phyloP scores from a whole-genome alignment of 2,329 filamentous ascomycete genomes.

The Chaetomiaceae sp. region DNA sequence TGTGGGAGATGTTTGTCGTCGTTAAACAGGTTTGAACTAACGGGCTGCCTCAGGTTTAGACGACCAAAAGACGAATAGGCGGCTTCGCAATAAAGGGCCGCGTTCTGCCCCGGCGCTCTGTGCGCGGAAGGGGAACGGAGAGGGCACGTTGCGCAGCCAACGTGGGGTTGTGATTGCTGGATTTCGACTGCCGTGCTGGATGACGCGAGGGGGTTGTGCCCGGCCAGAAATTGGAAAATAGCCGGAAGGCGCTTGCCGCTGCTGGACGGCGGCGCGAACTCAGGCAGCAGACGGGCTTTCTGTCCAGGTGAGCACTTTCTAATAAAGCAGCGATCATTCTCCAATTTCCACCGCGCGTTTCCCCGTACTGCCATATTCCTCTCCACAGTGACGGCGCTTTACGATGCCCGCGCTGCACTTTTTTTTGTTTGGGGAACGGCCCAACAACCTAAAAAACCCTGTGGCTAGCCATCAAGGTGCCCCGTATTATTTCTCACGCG shows the following conservation, averaged over 20 bases:
- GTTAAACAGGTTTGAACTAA: neutral
- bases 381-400: neutral
- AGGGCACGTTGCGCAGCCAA: constrained; percentile 12
- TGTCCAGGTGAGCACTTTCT: constrained; percentile 18
- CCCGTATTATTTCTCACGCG: neutral
- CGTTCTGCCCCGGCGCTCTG: constrained; percentile 3
- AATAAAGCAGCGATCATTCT: constrained; percentile 17
- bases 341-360: neutral
- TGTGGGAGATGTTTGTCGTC: neutral
- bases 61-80: neutral
- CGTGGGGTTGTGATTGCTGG: constrained; percentile 16
- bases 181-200: constrained; percentile 18
- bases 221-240: constrained; percentile 14
- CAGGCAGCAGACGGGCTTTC: neutral
- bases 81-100: constrained; percentile 10
- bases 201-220: constrained; percentile 9
- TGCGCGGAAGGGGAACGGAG: constrained; percentile 9
- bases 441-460: neutral
- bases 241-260: constrained; percentile 18
- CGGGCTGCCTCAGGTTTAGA: constrained; percentile 15
- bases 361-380: neutral
- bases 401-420: too few species aligned
- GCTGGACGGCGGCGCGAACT: constrained; percentile 6
- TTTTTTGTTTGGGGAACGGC: too few species aligned
- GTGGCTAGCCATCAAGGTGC: constrained; percentile 6